These are phyloP conservation scores for Hawksworthiomyces lignivorus DNA, from an alignment of 2,329 filamentous ascomycete species.

Conservation along the genomic window DNA sequence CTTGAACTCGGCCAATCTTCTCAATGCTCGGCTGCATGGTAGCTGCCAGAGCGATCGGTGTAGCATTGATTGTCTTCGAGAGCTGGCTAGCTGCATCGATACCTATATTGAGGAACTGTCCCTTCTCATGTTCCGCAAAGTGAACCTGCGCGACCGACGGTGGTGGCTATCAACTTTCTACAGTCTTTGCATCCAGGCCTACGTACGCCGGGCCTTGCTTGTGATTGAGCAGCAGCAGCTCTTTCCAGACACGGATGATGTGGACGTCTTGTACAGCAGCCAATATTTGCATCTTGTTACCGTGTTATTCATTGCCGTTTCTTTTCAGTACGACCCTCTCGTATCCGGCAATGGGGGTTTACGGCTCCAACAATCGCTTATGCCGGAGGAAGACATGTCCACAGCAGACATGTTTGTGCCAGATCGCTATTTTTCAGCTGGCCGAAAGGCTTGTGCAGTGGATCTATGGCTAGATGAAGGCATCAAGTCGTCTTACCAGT, in stretches of 20 bases:
- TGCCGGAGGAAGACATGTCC: constrained; percentile 20
- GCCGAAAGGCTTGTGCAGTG: constrained; percentile 19
- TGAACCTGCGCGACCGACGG: constrained; percentile 23
- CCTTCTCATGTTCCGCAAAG: constrained; percentile 24
- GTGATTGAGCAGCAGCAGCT: constrained; percentile 22
- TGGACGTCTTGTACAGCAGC: constrained; percentile 19
- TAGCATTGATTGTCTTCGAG: constrained; percentile 21
- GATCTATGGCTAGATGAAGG: constrained; percentile 21
- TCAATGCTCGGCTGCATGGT: constrained; percentile 16
- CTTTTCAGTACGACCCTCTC: constrained; percentile 24
- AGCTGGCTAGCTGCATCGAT: constrained; percentile 18
- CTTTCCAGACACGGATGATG: constrained; percentile 19
- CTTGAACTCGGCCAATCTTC: constrained; percentile 18
- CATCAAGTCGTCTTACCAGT: constrained; percentile 24
- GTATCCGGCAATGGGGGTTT: constrained; percentile 15
- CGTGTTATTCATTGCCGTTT: constrained; percentile 24
- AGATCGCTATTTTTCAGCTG: constrained; percentile 20
- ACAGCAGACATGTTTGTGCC: constrained; percentile 16
- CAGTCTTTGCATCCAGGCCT: constrained; percentile 24
- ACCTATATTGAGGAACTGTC: constrained; percentile 24
- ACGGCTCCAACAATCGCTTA: constrained; percentile 21
- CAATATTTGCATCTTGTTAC: constrained; percentile 24
- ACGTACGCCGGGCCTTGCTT: constrained; percentile 22
- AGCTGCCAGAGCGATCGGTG: constrained; percentile 20
- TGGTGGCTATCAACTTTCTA: constrained; percentile 27